A percentile compares a stretch with the other conserved stretches of the same genome.
phyloP scores from a whole-genome alignment of 331 rosid species.

The Quercus lobata region DNA sequence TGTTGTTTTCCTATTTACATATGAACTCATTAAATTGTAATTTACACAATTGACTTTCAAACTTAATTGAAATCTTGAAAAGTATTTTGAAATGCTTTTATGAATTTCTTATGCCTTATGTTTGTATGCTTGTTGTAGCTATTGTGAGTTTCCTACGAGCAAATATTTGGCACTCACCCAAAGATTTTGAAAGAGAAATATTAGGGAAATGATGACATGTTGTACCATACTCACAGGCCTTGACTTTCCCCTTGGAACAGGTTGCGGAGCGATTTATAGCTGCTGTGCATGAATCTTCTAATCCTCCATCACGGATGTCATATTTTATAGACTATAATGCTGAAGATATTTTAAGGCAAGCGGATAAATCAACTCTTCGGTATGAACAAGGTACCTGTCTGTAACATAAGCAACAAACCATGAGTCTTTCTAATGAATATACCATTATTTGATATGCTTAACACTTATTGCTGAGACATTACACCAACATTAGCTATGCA shows the following conservation, averaged over 20 bases:
- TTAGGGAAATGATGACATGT: neutral
- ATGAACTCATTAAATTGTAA: neutral
- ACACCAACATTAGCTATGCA: neutral
- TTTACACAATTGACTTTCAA: neutral
- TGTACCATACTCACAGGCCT: neutral
- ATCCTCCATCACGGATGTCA: constrained; percentile 57
- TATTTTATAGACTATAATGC: constrained; percentile 61
- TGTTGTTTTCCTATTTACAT: neutral
- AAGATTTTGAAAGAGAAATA: neutral
- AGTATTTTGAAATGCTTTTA: neutral
- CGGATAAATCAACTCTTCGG: constrained; percentile 66
- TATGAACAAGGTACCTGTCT: constrained; percentile 52
- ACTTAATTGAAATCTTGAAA: neutral
- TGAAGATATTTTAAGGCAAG: constrained; percentile 71
- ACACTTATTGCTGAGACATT: neutral
- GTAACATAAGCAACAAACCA: neutral
- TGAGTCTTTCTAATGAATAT: neutral
- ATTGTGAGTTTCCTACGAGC: too few species aligned
- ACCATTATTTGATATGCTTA: neutral
- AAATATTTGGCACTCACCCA: neutral
- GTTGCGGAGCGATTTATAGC: constrained; percentile 67
- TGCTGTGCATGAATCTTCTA: constrained; percentile 53
- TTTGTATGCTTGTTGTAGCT: too few species aligned
- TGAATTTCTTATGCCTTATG: neutral
- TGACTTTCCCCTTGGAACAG: constrained; percentile 28